Conservation (phyloP, 2,329 filamentous ascomycete genomes). For the Aplosporella prunicola region DNA sequence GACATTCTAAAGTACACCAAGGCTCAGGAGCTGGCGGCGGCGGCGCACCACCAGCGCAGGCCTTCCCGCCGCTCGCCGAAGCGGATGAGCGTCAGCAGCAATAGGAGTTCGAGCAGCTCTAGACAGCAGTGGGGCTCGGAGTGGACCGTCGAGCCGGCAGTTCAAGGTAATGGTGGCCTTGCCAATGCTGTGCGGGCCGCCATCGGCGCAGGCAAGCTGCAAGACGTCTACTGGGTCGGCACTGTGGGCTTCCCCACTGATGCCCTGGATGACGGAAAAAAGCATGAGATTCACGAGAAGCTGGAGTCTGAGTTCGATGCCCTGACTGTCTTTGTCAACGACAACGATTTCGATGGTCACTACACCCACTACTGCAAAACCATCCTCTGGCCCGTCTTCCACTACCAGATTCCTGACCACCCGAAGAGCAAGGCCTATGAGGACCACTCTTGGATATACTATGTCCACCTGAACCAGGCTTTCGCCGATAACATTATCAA, state of each 20-base stretch:
- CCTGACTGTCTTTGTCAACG: constrained; percentile 73
- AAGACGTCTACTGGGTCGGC: constrained; percentile 81
- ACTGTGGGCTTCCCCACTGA: constrained; percentile 93
- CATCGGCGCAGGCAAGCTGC: constrained; percentile 55
- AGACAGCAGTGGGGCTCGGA: constrained; percentile 60
- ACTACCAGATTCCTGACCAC: constrained; percentile 96
- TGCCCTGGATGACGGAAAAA: constrained; percentile 64
- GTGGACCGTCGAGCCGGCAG: constrained; percentile 75
- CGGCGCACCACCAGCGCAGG: constrained; percentile 14
- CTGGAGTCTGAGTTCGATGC: constrained; percentile 75
- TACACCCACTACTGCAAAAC: constrained; percentile 97
- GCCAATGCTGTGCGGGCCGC: constrained; percentile 80
- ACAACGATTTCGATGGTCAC: constrained; percentile 89
- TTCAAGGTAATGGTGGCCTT: constrained; percentile 87
- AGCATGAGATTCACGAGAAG: constrained; percentile 72
- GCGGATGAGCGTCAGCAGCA: constrained; percentile 12
- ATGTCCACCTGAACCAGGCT: constrained; percentile 82
- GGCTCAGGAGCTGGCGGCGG: constrained; percentile 29
- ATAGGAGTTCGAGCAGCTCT: constrained; percentile 22
- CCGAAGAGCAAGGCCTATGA: constrained; percentile 97
- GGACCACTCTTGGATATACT: constrained; percentile 94
- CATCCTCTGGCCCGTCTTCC: constrained; percentile 94
- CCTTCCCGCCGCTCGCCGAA: constrained; percentile 17
- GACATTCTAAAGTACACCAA: constrained; percentile 63
- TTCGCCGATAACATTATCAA: constrained; percentile 86